Evolutionary conservation across 768 basidiomycete genomes (phyloP).

Genomic region (Brasilioporus rufonigricans): DNA sequence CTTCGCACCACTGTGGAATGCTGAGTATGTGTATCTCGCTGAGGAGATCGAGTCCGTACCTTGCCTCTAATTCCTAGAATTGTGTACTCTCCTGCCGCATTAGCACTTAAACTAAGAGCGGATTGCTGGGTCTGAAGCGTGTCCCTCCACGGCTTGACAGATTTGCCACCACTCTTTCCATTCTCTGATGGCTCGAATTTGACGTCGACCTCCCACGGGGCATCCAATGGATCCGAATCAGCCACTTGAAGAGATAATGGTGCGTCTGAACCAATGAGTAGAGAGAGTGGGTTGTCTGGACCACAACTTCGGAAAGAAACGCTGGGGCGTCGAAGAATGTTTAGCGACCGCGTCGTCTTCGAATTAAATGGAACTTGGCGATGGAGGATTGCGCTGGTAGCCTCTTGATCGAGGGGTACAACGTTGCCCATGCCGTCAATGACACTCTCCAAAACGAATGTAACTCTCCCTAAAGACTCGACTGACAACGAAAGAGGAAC

Average conservation of each 20-base stretch:
- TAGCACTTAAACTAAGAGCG: slow-evolving; percentile 49
- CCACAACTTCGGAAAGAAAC: slow-evolving; percentile 75
- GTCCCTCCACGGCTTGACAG: slow-evolving; percentile 61
- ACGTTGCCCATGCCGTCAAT: slow-evolving; percentile 82
- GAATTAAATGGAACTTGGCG: slow-evolving; percentile 36
- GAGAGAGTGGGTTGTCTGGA: slow-evolving; percentile 62
- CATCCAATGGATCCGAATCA: slow-evolving; percentile 59
- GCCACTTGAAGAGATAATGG: slow-evolving; percentile 51
- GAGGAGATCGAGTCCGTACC: slow-evolving; percentile 29
- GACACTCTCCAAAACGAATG: slow-evolving; percentile 77
- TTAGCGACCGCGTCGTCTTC: slow-evolving; percentile 56
- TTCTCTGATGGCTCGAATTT: slow-evolving; percentile 56
- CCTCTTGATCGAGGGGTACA: slow-evolving; percentile 44
- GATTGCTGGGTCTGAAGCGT: slow-evolving; percentile 49
- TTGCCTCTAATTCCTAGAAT: slow-evolving; percentile 70
- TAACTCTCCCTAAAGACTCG: slow-evolving; percentile 61
- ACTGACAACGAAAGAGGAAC: slow-evolving; percentile 69
- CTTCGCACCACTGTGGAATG: slow-evolving; percentile 61
- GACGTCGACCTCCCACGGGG: slow-evolving; percentile 65
- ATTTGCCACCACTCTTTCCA: slow-evolving; percentile 37
- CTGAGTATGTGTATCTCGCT: slow-evolving; percentile 1
- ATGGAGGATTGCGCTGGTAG: slow-evolving; percentile 16
- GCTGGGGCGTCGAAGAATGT: slow-evolving; percentile 68
- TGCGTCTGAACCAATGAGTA: slow-evolving; percentile 70
- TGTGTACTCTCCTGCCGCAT: slow-evolving; percentile 73